Conservation (phyloP, 306 rosid genomes). For the Quercus engelmannii region DNA sequence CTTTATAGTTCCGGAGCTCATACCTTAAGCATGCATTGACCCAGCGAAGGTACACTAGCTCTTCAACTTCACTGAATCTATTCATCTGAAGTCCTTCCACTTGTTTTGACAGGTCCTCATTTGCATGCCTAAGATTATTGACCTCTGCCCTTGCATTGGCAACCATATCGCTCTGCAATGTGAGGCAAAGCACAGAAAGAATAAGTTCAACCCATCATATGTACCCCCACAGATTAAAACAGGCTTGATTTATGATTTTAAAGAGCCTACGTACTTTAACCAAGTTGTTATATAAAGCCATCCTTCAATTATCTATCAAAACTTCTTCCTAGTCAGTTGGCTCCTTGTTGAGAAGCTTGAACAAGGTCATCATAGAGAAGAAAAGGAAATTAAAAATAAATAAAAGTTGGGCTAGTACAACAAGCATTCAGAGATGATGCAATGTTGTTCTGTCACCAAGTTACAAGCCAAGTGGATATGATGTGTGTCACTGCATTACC, state of each 20-base stretch:
- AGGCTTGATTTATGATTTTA: slow-evolving; percentile 2
- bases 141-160: slow-evolving; percentile 59
- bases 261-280: not conserved
- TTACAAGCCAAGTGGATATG: not conserved
- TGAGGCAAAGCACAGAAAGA: slow-evolving; percentile 14
- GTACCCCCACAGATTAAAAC: not conserved
- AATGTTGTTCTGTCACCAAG: not conserved
- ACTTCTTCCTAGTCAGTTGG: not conserved
- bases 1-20: slow-evolving; percentile 73
- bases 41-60: slow-evolving; percentile 97
- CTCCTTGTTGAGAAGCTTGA: not conserved
- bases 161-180: slow-evolving; percentile 73
- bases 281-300: not conserved
- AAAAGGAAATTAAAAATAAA: not conserved
- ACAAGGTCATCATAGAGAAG: not conserved
- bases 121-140: slow-evolving; percentile 61
- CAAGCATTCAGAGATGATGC: not conserved
- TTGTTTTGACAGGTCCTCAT: slow-evolving; percentile 85
- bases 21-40: slow-evolving; percentile 91
- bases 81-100: slow-evolving; percentile 95
- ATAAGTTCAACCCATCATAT: slow-evolving; percentile 1
- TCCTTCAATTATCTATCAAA: not conserved
- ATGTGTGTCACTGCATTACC: not conserved
- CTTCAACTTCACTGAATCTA: slow-evolving; percentile 92
- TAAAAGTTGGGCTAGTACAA: not conserved